Evolutionary conservation across 2,329 filamentous ascomycete species (phyloP).

Genomic region (Phialophora chinensis): DNA sequence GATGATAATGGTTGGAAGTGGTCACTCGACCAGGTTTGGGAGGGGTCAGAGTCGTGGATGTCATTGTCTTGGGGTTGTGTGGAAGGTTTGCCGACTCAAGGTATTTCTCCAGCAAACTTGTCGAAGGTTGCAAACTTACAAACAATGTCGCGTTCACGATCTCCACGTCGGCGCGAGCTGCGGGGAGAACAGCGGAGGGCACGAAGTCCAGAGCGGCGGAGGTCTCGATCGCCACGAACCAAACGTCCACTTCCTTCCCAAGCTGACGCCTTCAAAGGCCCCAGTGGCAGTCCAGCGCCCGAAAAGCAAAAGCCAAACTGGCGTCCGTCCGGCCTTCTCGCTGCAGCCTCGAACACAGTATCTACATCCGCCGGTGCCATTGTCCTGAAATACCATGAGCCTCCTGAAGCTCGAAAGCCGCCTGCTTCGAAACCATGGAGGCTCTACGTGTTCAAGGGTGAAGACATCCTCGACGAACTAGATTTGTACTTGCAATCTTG

Average conservation of each 20-base stretch:
- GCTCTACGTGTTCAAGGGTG: conserved; percentile 88
- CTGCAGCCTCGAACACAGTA: conserved; percentile 85
- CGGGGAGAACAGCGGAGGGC: conserved; percentile 3
- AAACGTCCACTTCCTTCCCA: conserved; percentile 53
- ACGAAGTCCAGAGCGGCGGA: conserved; percentile 17
- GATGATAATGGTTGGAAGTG: conserved; percentile 5
- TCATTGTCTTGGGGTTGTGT: conserved; percentile 3
- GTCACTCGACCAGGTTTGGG: conserved; percentile 21
- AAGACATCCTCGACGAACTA: conserved; percentile 80
- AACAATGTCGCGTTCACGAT: conserved; percentile 28
- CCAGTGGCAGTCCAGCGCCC: conserved; percentile 40
- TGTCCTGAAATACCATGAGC: conserved; percentile 94
- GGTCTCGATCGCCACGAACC: conserved; percentile 34
- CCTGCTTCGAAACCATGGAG: conserved; percentile 80
- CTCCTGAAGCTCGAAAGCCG: conserved; percentile 87
- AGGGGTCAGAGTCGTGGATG: conserved; percentile 21
- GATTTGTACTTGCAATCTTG: conserved; percentile 77
- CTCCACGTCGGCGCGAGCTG: conserved; percentile 21
- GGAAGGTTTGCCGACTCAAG: conserved; percentile 21
- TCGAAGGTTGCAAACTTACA: not conserved
- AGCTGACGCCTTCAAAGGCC: conserved; percentile 51
- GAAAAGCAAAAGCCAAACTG: conserved; percentile 91
- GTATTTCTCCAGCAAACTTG: not conserved
- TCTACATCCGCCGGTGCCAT: conserved; percentile 68
- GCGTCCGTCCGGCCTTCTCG: conserved; percentile 77